Evolutionary conservation across 176 grass and related monocot genomes (phyloP).

Genomic region (Carex kokanica): DNA sequence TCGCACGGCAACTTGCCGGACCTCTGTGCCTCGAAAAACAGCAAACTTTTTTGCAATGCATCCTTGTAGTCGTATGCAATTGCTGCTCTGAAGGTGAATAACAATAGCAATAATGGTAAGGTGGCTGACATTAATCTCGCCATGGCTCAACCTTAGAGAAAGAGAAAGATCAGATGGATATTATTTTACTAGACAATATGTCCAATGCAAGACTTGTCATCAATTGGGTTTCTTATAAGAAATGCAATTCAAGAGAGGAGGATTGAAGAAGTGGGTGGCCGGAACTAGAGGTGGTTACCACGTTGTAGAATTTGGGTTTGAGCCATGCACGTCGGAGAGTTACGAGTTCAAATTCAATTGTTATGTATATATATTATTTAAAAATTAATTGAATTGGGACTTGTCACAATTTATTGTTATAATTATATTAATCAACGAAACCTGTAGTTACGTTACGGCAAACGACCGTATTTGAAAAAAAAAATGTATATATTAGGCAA

Average conservation of each 20-base stretch:
- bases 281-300: slow-evolving; percentile 41
- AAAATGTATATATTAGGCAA: not conserved
- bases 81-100: slow-evolving; percentile 20
- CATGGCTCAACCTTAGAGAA: slow-evolving; percentile 43
- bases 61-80: slow-evolving; percentile 48
- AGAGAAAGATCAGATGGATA: not conserved
- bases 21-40: slow-evolving; percentile 85
- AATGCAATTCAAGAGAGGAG: not conserved
- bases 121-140: slow-evolving; percentile 37
- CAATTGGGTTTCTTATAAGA: slow-evolving; percentile 37
- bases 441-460: no score
- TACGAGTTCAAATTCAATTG: not conserved
- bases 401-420: not conserved
- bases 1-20: slow-evolving; percentile 77
- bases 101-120: slow-evolving; percentile 25
- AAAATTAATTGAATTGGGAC: not conserved
- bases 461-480: not conserved
- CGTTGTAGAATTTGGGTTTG: slow-evolving; percentile 41
- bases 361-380: not conserved
- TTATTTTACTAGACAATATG: no score
- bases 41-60: slow-evolving; percentile 72
- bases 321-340: slow-evolving; percentile 49
- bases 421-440: not conserved
- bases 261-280: slow-evolving; percentile 5
- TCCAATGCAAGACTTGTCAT: slow-evolving; percentile 20